phyloP scores from a whole-genome alignment of 305 asterid species.

The Solanum hybrid region DNA sequence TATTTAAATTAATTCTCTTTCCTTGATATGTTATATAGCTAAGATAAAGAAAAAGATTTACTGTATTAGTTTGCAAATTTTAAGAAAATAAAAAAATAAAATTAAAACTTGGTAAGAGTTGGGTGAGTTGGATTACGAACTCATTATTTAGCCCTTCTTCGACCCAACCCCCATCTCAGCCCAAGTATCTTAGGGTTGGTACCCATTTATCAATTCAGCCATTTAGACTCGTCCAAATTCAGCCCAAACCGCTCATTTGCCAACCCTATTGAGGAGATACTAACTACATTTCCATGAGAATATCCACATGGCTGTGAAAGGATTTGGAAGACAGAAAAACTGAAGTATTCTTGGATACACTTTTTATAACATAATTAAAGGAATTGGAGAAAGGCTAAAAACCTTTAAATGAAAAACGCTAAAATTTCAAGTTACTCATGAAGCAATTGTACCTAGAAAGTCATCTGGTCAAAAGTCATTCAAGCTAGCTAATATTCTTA shows the following conservation, averaged over 20 bases:
- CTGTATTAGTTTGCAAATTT: not conserved
- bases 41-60: not conserved
- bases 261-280: not conserved
- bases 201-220: not conserved
- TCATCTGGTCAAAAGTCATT: not conserved
- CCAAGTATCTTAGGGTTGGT: not conserved
- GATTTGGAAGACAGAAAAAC: not conserved
- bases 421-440: not conserved
- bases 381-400: not conserved
- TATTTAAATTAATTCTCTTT: not conserved
- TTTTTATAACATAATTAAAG: not conserved
- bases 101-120: not conserved
- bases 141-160: not conserved
- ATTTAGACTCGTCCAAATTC: not conserved
- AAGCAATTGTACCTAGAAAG: not conserved
- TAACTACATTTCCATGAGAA: not conserved
- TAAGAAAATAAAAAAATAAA: not conserved
- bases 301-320: not conserved
- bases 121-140: not conserved
- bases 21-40: not conserved
- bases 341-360: not conserved
- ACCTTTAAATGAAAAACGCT: not conserved
- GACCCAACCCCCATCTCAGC: not conserved
- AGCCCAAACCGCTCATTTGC: not conserved
- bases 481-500: not conserved